Conservation (phyloP, 805 yeast genomes). For the Tetrapisispora nanseiensis region DNA sequence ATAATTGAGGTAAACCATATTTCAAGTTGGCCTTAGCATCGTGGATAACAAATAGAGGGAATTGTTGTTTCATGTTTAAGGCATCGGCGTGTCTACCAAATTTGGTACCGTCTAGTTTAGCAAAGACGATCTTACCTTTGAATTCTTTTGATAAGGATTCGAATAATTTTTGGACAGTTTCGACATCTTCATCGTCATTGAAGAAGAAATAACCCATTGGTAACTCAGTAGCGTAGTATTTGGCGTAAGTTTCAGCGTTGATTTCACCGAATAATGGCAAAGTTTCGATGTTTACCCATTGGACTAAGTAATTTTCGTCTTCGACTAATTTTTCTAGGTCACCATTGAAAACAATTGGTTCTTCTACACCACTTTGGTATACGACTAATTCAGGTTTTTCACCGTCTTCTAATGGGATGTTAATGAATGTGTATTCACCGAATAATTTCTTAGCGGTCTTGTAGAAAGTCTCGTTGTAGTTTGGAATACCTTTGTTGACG, state of each 20-base stretch:
- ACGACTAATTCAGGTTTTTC: conserved; percentile 23
- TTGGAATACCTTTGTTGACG: conserved; percentile 39
- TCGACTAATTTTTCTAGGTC: conserved; percentile 11
- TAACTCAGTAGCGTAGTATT: conserved; percentile 57
- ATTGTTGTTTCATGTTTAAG: conserved; percentile 75
- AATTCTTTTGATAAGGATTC: conserved; percentile 56
- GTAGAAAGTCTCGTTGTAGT: conserved; percentile 48
- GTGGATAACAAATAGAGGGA: conserved; percentile 83
- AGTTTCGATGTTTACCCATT: conserved; percentile 26
- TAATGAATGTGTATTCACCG: conserved; percentile 54
- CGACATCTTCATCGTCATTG: conserved; percentile 58
- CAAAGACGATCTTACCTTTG: conserved; percentile 80
- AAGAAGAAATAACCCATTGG: conserved; percentile 90
- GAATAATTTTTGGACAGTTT: conserved; percentile 42
- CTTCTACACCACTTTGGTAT: conserved; percentile 13
- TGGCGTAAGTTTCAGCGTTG: conserved; percentile 66
- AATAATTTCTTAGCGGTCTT: conserved; percentile 53
- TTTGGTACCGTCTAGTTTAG: conserved; percentile 70
- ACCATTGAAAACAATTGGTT: conserved; percentile 27
- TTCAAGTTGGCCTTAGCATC: conserved; percentile 58
- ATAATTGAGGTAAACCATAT: conserved; percentile 61
- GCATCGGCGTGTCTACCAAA: conserved; percentile 86
- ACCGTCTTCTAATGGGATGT: conserved; percentile 30
- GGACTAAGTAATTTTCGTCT: conserved; percentile 44
- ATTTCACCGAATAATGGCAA: conserved; percentile 44